Base-by-base conservation (phyloP, 345 rosid species). In the Gossypium rotundifolium region DNA sequence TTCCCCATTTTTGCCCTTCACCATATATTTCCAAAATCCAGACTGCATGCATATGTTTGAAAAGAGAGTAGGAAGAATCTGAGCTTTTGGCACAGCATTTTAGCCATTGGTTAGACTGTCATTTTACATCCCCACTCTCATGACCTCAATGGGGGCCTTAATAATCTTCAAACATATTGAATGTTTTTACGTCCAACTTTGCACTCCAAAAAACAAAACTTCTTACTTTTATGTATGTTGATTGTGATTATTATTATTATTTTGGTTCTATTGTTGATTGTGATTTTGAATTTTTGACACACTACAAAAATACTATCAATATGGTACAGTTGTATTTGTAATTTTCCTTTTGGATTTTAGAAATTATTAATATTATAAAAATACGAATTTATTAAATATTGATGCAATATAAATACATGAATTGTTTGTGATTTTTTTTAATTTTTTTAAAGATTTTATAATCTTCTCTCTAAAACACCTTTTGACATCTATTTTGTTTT, bases 401-500 rank as follows among this genome's bases (percentile, higher is more conserved):
- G 0, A 45, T 45, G 1, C 12, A 2, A 2, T 45, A 45, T 45
- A 45, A 10, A 45, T 45, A 5, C 7, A 45, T 45, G 2, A 45
- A 10, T 45, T 2, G 10, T 8, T 45, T 45, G 10, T 45, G 1
- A 45, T 45, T 45, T 45, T 8, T 45, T 33, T 29, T 29, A 29
- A 2, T 2, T 29, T 33, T 81, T 72, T 33, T 29, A 8, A 10
- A 16, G 66, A 33, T 72, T 75, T 57, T 70, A 13, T 53, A 53
- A 62, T 65, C 74, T 71, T 71, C 74, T 53, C 20, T 46, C 29
- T 45, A 60, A 69, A 66, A 51, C 77, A 63, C 74, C 68, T 67
- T 79, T 16, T 73, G 70, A 76, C 81, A 22, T 65, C 18, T 67
- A 55, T 83, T 78, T 76, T 48, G 38, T 68, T 66, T 29, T 23